These are phyloP conservation scores for Cutaneotrichosporon sp. DNA, from an alignment of 1,284 basidiomycete species.

Conservation along the genomic window DNA sequence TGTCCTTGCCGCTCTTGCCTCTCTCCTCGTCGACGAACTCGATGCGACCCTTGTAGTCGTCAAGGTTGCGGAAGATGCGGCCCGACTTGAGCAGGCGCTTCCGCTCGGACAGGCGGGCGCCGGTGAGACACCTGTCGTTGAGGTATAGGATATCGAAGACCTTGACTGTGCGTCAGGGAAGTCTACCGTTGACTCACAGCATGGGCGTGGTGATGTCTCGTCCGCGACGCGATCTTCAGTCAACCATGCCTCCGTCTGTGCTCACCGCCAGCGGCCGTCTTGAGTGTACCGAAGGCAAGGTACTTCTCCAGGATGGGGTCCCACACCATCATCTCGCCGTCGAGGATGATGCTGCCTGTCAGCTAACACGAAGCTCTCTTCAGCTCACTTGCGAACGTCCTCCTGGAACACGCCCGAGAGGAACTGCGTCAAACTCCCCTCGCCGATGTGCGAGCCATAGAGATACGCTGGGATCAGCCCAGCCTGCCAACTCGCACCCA, in stretches of 20 bases:
- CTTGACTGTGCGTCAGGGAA: constrained; percentile 65
- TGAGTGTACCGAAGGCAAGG: constrained; percentile 86
- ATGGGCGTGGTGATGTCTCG: constrained; percentile 74
- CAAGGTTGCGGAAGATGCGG: constrained; percentile 44
- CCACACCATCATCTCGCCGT: constrained; percentile 97
- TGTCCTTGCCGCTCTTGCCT: constrained; percentile 75
- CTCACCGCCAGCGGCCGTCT: constrained; percentile 75
- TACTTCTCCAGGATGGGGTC: constrained; percentile 83
- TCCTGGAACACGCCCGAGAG: constrained; percentile 73
- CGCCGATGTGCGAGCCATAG: constrained; percentile 77
- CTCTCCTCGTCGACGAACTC: constrained; percentile 72
- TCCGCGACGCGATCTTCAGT: constrained; percentile 66
- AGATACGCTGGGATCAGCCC: constrained; percentile 59
- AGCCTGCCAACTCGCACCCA: constrained; percentile 16
- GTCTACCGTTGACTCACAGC: constrained; percentile 63
- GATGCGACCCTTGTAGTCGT: constrained; percentile 66
- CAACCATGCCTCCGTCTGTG: constrained; percentile 4
- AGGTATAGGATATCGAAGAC: constrained; percentile 89
- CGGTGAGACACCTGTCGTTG: constrained; percentile 58
- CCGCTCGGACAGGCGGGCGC: constrained; percentile 51
- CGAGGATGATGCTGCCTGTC: constrained; percentile 73
- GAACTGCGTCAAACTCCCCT: constrained; percentile 80
- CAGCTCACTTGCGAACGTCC: constrained; percentile 72
- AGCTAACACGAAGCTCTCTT: neutral
- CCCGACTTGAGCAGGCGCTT: constrained; percentile 47